A percentile compares a stretch with the other conserved stretches of the same genome.
Conservation (phyloP, 148 eudicot species). For the Nepenthes gracilis region DNA sequence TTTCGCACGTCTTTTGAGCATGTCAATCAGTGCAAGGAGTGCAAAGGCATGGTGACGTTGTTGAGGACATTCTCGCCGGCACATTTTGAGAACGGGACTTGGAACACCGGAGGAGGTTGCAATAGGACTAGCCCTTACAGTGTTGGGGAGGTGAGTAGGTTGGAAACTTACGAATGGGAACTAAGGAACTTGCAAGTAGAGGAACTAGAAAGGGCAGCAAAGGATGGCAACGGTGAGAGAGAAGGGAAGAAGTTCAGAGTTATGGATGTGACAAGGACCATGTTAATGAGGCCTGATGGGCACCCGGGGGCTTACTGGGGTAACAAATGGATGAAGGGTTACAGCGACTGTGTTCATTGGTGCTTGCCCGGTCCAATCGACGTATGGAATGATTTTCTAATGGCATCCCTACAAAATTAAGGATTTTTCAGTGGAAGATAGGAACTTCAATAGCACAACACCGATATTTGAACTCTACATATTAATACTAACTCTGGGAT, state of each 20-base stretch:
- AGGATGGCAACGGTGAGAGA: conserved; percentile 2
- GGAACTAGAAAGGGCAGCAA: conserved; percentile 29
- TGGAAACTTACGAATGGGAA: conserved; percentile 17
- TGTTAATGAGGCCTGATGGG: conserved; percentile 63
- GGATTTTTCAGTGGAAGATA: background rate
- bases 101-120: conserved; percentile 61
- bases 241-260: conserved; percentile 25
- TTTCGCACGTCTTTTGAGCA: conserved; percentile 32
- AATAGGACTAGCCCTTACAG: conserved; percentile 39
- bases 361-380: conserved; percentile 81
- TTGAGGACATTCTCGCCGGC: conserved; percentile 72
- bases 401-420: conserved; percentile 11
- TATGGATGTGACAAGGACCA: conserved; percentile 50
- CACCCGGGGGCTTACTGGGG: conserved; percentile 53
- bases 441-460: background rate
- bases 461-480: background rate
- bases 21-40: conserved; percentile 28
- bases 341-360: conserved; percentile 73
- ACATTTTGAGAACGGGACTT: conserved; percentile 63
- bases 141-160: conserved; percentile 5
- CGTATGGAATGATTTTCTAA: conserved; percentile 52
- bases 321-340: conserved; percentile 61
- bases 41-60: conserved; percentile 24
- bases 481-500: too few relatives aligned
- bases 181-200: conserved; percentile 31